These are phyloP conservation scores for Termitomyces bulborhizus DNA, from an alignment of 768 basidiomycete genomes.

Conservation along the genomic window DNA sequence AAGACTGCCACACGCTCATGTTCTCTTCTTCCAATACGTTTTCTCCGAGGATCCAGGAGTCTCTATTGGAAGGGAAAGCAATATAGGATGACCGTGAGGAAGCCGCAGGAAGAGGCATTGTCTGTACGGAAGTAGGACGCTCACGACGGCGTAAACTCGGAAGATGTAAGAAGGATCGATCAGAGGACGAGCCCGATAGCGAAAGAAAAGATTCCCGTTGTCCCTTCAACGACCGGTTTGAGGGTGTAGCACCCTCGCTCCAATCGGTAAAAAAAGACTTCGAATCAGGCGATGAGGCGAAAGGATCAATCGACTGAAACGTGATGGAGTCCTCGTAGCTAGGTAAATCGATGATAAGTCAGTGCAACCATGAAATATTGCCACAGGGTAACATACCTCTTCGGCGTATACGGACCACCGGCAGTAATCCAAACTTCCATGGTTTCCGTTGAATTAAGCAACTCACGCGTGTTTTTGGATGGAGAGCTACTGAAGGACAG, in stretches of 20 bases:
- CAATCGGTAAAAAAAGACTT: conserved; percentile 40
- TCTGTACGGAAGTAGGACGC: conserved; percentile 26
- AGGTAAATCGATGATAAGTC: neutral
- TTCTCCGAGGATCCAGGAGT: neutral
- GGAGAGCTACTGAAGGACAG: conserved; percentile 16
- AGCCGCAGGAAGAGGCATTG: conserved; percentile 21
- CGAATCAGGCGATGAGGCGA: conserved; percentile 32
- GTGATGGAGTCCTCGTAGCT: conserved; percentile 13
- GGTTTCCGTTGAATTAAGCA: conserved; percentile 11
- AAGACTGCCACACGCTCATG: conserved; percentile 15
- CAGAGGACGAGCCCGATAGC: conserved; percentile 27
- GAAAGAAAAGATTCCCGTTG: conserved; percentile 36
- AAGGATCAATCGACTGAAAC: conserved; percentile 30
- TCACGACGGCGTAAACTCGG: conserved; percentile 15
- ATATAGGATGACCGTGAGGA: conserved; percentile 27
- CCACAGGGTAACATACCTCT: conserved; percentile 14
- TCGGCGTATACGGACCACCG: conserved; percentile 24
- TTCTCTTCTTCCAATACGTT: conserved; percentile 28
- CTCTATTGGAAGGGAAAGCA: conserved; percentile 18
- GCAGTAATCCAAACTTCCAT: conserved; percentile 28
- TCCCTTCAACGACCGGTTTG: conserved; percentile 15
- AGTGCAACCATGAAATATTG: neutral
- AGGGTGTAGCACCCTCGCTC: conserved; percentile 21
- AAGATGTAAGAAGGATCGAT: conserved; percentile 16
- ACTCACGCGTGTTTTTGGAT: conserved; percentile 12